Conservation (phyloP, 306 rosid species). For the Corylus americana region DNA sequence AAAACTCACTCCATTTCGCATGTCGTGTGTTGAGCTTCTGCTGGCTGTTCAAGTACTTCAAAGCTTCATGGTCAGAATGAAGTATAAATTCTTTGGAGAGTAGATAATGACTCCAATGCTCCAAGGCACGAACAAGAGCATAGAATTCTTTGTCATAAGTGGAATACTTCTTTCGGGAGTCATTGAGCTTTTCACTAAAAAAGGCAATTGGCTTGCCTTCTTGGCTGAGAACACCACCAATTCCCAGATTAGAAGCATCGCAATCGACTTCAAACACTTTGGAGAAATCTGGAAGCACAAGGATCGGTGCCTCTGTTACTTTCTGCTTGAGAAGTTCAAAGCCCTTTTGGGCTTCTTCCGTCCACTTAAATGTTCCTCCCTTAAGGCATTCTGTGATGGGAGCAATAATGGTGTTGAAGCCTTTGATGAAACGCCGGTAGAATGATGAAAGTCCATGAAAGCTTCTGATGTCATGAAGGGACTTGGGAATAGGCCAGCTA, state of each 20-base stretch:
- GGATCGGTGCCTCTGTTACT: no score
- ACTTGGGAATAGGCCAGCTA: neutral
- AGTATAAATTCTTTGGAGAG: neutral
- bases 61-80: neutral
- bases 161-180: neutral
- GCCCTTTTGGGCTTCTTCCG: neutral
- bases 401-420: neutral
- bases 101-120: neutral
- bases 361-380: neutral
- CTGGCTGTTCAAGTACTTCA: neutral
- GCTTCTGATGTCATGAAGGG: neutral
- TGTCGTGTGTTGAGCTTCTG: neutral
- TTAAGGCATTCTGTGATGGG: neutral
- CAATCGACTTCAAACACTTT: no score
- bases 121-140: neutral
- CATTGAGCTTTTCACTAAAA: neutral
- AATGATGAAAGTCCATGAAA: neutral
- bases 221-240: no score
- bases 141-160: neutral
- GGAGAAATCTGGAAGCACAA: no score
- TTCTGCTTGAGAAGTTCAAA: no score
- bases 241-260: no score
- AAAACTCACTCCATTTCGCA: no score
- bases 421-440: neutral
- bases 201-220: no score